Conservation (phyloP, 805 yeast species). For the Yarrowia sp. region DNA sequence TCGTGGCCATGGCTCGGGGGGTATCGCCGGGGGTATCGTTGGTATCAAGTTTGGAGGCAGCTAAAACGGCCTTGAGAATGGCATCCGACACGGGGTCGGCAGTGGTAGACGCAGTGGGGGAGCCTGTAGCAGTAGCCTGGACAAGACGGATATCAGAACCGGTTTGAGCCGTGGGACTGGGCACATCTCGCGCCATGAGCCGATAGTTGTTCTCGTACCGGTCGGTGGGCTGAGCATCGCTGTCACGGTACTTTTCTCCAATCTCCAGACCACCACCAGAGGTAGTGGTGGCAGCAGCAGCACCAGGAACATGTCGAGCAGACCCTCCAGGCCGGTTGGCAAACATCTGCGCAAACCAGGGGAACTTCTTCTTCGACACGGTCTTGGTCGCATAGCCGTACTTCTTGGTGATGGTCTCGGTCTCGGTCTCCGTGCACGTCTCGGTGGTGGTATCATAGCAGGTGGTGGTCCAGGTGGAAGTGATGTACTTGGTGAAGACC, state of each 20-base stretch:
- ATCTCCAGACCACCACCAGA: not conserved
- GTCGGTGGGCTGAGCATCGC: not conserved
- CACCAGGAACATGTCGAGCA: not conserved
- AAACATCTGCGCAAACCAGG: conserved; percentile 16
- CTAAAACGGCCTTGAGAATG: not conserved
- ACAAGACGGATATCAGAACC: not conserved
- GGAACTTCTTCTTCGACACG: conserved; percentile 18
- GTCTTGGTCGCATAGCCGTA: conserved; percentile 3
- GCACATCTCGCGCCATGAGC: not conserved
- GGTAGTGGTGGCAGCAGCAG: not conserved
- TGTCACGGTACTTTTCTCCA: conserved; percentile 10
- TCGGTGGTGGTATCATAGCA: not conserved
- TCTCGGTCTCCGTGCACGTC: not conserved
- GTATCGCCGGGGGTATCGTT: conserved; percentile 10
- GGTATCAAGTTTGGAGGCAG: not conserved
- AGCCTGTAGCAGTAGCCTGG: not conserved
- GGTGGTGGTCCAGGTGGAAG: not conserved
- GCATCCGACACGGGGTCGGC: not conserved
- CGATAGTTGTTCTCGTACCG: not conserved
- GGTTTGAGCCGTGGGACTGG: not conserved
- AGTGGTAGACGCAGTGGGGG: not conserved
- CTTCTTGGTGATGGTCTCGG: conserved; percentile 9
- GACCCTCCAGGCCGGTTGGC: not conserved
- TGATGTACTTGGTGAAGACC: conserved; percentile 8
- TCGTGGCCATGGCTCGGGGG: not conserved